Conservation (phyloP, 371 early-diverging fungal genomes). For the Mucor mucedo region DNA sequence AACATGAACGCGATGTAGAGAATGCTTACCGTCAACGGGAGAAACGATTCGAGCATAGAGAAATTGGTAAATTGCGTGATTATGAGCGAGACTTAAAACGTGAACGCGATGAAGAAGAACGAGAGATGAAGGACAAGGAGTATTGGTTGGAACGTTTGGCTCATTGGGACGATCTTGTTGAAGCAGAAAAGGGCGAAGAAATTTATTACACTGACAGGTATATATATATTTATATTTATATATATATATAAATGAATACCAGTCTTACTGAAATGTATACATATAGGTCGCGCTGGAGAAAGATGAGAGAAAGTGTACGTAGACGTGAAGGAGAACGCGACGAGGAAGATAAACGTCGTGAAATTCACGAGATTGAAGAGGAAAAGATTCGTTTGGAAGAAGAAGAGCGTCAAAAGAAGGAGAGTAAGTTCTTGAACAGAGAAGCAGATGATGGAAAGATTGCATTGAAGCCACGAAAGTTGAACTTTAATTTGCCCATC, state of each 20-base stretch:
- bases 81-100: slow-evolving; percentile 58
- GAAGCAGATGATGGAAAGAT: slow-evolving; percentile 43
- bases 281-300: slow-evolving; percentile 72
- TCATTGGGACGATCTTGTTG: slow-evolving; percentile 80
- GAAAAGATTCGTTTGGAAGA: slow-evolving; percentile 39
- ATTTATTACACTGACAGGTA: slow-evolving; percentile 68
- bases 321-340: slow-evolving; percentile 75
- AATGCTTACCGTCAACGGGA: slow-evolving; percentile 72
- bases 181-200: slow-evolving; percentile 64
- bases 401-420: slow-evolving; percentile 37
- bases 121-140: slow-evolving; percentile 53
- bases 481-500: slow-evolving; percentile 54
- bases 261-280: too few relatives aligned
- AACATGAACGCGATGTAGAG: slow-evolving; percentile 69
- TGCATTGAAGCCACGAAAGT: slow-evolving; percentile 50
- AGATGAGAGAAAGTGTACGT: slow-evolving; percentile 60
- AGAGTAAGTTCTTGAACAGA: slow-evolving; percentile 35
- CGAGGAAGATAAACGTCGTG: slow-evolving; percentile 67
- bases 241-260: not conserved
- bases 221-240: slow-evolving; percentile 51
- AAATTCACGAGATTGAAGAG: slow-evolving; percentile 61
- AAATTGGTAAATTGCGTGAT: slow-evolving; percentile 55
- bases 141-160: slow-evolving; percentile 58
- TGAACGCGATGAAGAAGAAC: slow-evolving; percentile 56
- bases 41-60: slow-evolving; percentile 68